Base-by-base conservation (phyloP, 768 basidiomycete genomes). In the Lactifluus rugatus region DNA sequence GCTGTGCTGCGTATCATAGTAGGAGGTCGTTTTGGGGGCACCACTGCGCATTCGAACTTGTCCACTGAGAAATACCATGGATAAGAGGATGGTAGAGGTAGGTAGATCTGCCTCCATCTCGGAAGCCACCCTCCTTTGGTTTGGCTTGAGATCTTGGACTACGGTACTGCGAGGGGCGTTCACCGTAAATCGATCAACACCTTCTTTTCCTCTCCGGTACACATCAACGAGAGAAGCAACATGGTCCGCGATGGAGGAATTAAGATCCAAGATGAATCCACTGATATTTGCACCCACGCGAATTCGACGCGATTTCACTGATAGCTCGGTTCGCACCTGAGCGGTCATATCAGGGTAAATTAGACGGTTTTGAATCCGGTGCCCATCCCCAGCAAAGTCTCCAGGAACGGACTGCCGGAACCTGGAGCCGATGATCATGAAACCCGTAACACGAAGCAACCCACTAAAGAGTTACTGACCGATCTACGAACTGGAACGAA, bases 171-270 rank as follows among this genome's bases (percentile, higher is more conserved):
- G 78, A 41, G 84, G 80, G 10, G 77, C 70, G 52, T 70, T 80
- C n/a, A 76, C 75, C 1, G 86, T 75, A 14, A 93, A 70, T 25
- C 78, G 78, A 41, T 83, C 83, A 45, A 95, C 80, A 5, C 89
- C 79, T 61, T 87, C 84, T 71, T 85, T 85, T 23, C 93, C 91
- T 67, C 81, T 81, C 54, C 78, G 81, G 71, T 93, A 93, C 28
- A 94, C 90, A 58, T 92, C 89, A 44, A 90, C 77, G 25, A 93
- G 72, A n/a, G 88, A 83, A 67, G 86, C 89, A 7, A 91, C 74
- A 65, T 82, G 89, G 60, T 82, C 81, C 3, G 89, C 81, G 55
- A 94, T 87, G 25, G 79, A 78, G 0, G 90, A 83, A 67, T 93
- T 91, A 23, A 95, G 73, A 65, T 93, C 89, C 56, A 94, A 74